Evolutionary conservation across 106 monocot species (phyloP).

Genomic region (Dactylorhiza incarnata): DNA sequence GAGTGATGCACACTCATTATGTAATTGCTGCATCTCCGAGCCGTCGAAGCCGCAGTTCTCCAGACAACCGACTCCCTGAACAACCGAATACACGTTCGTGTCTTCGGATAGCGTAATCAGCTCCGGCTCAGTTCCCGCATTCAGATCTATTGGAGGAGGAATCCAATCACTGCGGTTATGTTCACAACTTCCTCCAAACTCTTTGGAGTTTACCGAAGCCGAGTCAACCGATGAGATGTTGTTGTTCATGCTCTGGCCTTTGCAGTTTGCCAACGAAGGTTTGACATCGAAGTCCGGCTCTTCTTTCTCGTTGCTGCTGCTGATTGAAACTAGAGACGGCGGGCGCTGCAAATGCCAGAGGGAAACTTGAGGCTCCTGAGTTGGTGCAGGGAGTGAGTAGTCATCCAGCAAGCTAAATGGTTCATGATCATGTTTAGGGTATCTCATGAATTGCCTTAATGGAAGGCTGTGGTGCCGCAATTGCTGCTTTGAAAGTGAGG

Average conservation of each 20-base stretch:
- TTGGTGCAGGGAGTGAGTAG: conserved; percentile 22
- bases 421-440: conserved; percentile 38
- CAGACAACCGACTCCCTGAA: conserved; percentile 44
- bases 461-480: conserved; percentile 19
- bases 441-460: conserved; percentile 44
- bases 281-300: conserved; percentile 19
- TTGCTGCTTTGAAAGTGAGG: conserved; percentile 20
- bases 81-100: conserved; percentile 28
- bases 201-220: conserved; percentile 22
- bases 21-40: conserved; percentile 33
- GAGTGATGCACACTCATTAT: conserved; percentile 16
- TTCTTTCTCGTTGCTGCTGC: conserved; percentile 18
- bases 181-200: conserved; percentile 15
- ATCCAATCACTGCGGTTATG: not conserved
- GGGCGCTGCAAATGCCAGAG: conserved; percentile 12
- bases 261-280: conserved; percentile 19
- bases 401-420: conserved; percentile 26
- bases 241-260: conserved; percentile 5
- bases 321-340: conserved; percentile 22
- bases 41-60: conserved; percentile 42
- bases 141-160: conserved; percentile 13
- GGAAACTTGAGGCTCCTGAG: conserved; percentile 12
- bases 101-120: conserved; percentile 46
- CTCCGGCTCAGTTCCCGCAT: conserved; percentile 24
- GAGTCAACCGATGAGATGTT: conserved; percentile 19